Base-by-base conservation (phyloP, 768 basidiomycete species). In the Harrya chromipes region DNA sequence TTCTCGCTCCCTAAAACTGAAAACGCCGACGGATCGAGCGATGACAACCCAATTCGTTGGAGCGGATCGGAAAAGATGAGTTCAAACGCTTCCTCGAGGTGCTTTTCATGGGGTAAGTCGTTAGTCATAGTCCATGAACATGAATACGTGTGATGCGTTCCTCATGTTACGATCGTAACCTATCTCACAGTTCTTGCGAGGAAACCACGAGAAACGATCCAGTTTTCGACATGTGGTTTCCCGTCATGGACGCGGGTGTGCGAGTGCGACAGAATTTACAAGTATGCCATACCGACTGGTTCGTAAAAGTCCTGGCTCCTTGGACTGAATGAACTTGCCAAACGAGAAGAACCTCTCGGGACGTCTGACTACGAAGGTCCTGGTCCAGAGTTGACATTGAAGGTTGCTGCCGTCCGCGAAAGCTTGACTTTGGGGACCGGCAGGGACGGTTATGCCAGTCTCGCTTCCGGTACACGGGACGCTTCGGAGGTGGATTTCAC, bases 191-290 rank as follows among this genome's bases (percentile, higher is more conserved):
- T 29, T 16, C 10, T 36, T 41, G 12, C 31, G 42, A 46, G 20
- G 42, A 36, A 33, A 33, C 37, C 16, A 14, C 21, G 8, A 34
- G n/a, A 12, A 8, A 16, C n/a, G 0, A 9, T 5, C 3, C 50
- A 37, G 10, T n/a, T 17, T 49, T 48, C 40, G 61, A 65, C 7
- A 63, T 64, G 43, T 75, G 75, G 77, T 54, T 68, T 14, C 64
- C 70, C 0, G 65, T 72, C 19, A 55, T 73, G n/a, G 19, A 58
- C 75, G 6, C 67, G 56, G 6, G 69, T 71, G 58, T 76, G 75
- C 71, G 56, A 60, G 36, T 72, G 72, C 43, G 51, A 59, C 17
- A 42, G 50, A 13, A 42, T 74, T 26, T 63, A 70, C 29, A 45
- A 54, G 16, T 50, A 60, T 77, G 46, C 52, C 61, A 17, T 64